Evolutionary conservation across 2,329 filamentous ascomycete species (phyloP), one percentile per base, ranked within the genome.

Genomic region (Xylaria sp.): DNA sequence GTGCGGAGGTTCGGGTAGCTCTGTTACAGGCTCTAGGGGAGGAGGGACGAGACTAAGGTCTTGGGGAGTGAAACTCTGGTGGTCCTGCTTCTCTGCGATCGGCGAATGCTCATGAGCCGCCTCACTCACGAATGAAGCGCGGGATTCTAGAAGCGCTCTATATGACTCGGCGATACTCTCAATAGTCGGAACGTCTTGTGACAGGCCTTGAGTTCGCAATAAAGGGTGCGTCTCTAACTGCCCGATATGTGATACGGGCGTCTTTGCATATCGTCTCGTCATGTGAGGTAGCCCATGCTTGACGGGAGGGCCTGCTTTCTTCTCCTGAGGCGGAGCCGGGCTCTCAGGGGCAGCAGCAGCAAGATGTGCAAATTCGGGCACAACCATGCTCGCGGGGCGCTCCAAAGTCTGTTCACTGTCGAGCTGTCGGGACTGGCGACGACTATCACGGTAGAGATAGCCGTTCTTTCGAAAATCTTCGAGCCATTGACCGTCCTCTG

Each of bases 91-190:
- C 34, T 59, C 67, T n/a, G 31, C 2, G 15, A n/a, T 46, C 18
- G 44, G 9, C 15, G 39, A 28, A 20, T 57, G 39, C 64, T 78
- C 78, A 15, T 74, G 74, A 12, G 71, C 68, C 31, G 74, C 65
- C 8, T 81, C 80, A 13, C 73, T 72, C 59, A 77, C 71, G 3
- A 80, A 74, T 0, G 82, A 80, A 44, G 77, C 78, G 51, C 80
- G 80, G 0, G 81, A 80, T 23, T 84, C 82, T 3, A 87, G 77
- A 1, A 87, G 72, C 1, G 82, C 82, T 20, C 80, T 80, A 69
- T 88, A 88, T 63, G 87, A 84, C 52, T 86, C 83, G 25, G 85
- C 86, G 41, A 87, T 84, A 48, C 81, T 77, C 63, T 87, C 84
- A 41, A 83, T 82, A 72, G 82, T 85, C 0, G 81, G 80, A 0